phyloP scores from a whole-genome alignment of 2,329 filamentous ascomycete species.

The Diaporthe sp. region DNA sequence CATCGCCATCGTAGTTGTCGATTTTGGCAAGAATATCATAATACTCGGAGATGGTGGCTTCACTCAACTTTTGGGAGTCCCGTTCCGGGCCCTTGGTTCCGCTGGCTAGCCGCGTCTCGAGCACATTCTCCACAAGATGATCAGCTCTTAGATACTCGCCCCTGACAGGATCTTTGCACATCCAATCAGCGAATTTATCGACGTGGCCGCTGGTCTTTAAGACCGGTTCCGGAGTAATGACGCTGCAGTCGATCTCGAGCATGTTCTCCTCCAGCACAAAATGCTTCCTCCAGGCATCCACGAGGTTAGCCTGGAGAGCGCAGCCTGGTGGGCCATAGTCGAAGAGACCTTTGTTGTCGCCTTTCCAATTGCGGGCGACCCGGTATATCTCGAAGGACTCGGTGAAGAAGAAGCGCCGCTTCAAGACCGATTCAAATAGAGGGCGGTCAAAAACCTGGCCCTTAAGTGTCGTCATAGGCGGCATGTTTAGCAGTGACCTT shows the following conservation, averaged over 20 bases:
- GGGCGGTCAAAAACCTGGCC: neutral
- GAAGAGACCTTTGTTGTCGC: conserved; percentile 77
- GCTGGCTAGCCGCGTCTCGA: conserved; percentile 84
- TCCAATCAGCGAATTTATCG: conserved; percentile 98
- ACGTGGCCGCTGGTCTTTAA: conserved; percentile 97
- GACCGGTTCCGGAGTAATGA: conserved; percentile 91
- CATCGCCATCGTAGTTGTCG: conserved; percentile 91
- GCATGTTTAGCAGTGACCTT: neutral
- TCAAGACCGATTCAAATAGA: conserved; percentile 8
- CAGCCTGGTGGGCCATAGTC: conserved; percentile 94
- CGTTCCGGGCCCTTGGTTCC: conserved; percentile 81
- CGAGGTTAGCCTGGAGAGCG: conserved; percentile 86
- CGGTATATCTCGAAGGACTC: conserved; percentile 96
- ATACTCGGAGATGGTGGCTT: conserved; percentile 88
- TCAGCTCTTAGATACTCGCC: conserved; percentile 97
- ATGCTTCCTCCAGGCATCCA: conserved; percentile 92
- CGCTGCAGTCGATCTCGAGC: conserved; percentile 94
- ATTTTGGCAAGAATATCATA: conserved; percentile 91
- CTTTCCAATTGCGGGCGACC: conserved; percentile 65
- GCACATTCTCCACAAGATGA: conserved; percentile 93
- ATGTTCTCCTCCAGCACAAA: conserved; percentile 95
- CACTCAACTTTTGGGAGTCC: conserved; percentile 86
- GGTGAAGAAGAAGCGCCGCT: conserved; percentile 90
- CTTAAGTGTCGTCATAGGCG: neutral
- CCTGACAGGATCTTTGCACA: conserved; percentile 98